Percentiles rank a stretch among this genome's conserved stretches.
phyloP scores from a whole-genome alignment of 306 rosid species.

The Astragalus glycyphyllos region DNA sequence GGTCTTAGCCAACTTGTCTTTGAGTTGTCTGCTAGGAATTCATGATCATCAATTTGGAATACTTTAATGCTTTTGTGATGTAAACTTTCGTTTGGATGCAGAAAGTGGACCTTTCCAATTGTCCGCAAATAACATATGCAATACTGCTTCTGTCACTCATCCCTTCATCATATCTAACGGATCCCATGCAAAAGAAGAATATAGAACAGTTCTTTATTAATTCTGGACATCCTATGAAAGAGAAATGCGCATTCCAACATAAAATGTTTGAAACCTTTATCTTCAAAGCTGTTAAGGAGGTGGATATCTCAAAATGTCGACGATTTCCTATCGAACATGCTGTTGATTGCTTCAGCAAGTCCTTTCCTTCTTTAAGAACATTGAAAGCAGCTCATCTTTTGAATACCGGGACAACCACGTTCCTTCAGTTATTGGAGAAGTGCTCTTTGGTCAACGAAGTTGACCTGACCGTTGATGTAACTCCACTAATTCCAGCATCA shows the following conservation, averaged over 20 bases:
- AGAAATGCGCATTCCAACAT: slow-evolving; percentile 37
- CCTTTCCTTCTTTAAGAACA: slow-evolving; percentile 69
- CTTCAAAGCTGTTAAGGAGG: slow-evolving; percentile 71
- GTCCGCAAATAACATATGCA: slow-evolving; percentile 73
- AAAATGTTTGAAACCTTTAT: slow-evolving; percentile 46
- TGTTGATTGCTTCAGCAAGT: slow-evolving; percentile 63
- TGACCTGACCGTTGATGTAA: slow-evolving; percentile 72
- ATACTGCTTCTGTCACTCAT: slow-evolving; percentile 64
- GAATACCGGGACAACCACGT: slow-evolving; percentile 50
- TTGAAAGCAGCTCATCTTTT: slow-evolving; percentile 71
- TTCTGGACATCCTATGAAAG: slow-evolving; percentile 49
- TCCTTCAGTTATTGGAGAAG: slow-evolving; percentile 58
- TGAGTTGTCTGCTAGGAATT: slow-evolving; percentile 24
- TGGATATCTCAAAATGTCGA: slow-evolving; percentile 78
- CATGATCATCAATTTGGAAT: neutral
- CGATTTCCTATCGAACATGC: slow-evolving; percentile 62
- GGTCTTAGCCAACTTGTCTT: slow-evolving; percentile 31
- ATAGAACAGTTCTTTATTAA: slow-evolving; percentile 42
- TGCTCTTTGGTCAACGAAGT: slow-evolving; percentile 63
- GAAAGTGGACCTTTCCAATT: slow-evolving; percentile 74
- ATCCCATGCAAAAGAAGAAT: slow-evolving; percentile 50
- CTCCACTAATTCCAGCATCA: slow-evolving; percentile 63
- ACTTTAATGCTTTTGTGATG: slow-evolving; percentile 40
- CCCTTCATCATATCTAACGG: slow-evolving; percentile 57
- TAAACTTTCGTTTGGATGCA: slow-evolving; percentile 55